Evolutionary conservation across 306 rosid species (phyloP), one percentile per base, ranked within the genome.

Genomic region (Quercus gilva): DNA sequence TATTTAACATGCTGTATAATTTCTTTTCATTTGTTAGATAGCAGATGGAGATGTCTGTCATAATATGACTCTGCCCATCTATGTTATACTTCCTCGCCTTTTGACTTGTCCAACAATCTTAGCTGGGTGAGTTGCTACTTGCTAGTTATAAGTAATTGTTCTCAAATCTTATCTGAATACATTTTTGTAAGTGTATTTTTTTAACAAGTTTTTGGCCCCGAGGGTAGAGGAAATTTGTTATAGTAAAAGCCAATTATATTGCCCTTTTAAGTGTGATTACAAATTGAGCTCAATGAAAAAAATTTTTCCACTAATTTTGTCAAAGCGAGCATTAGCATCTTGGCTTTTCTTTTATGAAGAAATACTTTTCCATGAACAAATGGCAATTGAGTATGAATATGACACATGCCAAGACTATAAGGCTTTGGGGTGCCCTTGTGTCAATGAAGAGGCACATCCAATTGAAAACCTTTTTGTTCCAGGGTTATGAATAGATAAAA

Each of bases 21-120:
- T 83, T 41, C 57, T 69, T 72, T 74, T 71, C 78, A 55, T 78
- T 26, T 51, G 64, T 55, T 87, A 95, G 98, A 89, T 95, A 74
- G 99, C 97, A 55, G 99, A 92, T 78, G 97, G 99, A 80, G 97
- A 94, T 71, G 86, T 92, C 28, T 86, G 92, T 64, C 89, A 81
- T 41, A 85, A 86, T 79, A 81, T 92, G 83, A 85, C 91, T 6
- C 74, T 95, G 61, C 98, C 98, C 57, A 92, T 92, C 78, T 88
- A 92, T 80, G 89, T 85, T 52, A 76, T 90, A 76, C 92, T 89
- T 80, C 96, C 99, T 18, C 99, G 99, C 37, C 98, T 95, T 63
- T 76, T 95, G 89, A 92, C 98, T 5, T 92, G 98, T 81, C 96
- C 99, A 1, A 92, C 97, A 65, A 87, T 87, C 83, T 85, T 85